These are phyloP conservation scores for Cyberlindnera petersonii DNA, from an alignment of 805 yeast genomes.

Conservation along the genomic window DNA sequence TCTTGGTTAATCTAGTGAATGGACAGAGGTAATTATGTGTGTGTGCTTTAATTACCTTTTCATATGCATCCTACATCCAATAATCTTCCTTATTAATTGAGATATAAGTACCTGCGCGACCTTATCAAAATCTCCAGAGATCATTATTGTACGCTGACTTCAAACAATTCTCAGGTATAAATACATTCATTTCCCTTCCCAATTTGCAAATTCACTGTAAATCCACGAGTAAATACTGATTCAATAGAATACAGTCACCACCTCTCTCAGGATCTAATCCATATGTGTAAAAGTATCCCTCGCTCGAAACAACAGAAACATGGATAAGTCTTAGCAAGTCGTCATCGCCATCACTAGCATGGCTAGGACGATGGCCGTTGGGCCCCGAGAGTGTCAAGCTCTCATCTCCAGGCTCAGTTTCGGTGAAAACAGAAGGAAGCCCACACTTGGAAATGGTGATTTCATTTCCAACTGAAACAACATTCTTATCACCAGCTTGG, in stretches of 20 bases:
- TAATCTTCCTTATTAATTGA: too few species aligned
- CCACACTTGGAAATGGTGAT: conserved; percentile 23
- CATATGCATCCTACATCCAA: too few species aligned
- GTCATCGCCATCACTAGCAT: conserved; percentile 24
- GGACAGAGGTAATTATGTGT: too few species aligned
- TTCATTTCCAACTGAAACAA: conserved; percentile 44
- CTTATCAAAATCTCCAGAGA: too few species aligned
- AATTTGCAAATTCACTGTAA: not conserved
- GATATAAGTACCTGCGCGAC: too few species aligned
- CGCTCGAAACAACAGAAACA: conserved; percentile 74
- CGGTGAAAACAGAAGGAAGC: conserved; percentile 22
- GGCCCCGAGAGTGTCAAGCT: conserved; percentile 4
- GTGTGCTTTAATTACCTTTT: too few species aligned
- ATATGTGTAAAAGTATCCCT: conserved; percentile 78
- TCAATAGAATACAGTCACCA: conserved; percentile 82
- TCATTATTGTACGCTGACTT: too few species aligned
- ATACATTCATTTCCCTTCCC: not conserved
- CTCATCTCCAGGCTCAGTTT: not conserved
- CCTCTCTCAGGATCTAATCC: conserved; percentile 83
- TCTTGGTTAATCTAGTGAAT: not conserved
- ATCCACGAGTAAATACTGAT: conserved; percentile 55
- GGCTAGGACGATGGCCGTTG: not conserved
- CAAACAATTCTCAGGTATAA: too few species aligned
- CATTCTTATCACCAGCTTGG: conserved; percentile 41
- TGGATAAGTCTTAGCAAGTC: conserved; percentile 33